Percentiles rank a stretch among this genome's conserved stretches.
Evolutionary conservation across 108 stramenopile species (phyloP).

Genomic region (Nannochloropsis gaditana): DNA sequence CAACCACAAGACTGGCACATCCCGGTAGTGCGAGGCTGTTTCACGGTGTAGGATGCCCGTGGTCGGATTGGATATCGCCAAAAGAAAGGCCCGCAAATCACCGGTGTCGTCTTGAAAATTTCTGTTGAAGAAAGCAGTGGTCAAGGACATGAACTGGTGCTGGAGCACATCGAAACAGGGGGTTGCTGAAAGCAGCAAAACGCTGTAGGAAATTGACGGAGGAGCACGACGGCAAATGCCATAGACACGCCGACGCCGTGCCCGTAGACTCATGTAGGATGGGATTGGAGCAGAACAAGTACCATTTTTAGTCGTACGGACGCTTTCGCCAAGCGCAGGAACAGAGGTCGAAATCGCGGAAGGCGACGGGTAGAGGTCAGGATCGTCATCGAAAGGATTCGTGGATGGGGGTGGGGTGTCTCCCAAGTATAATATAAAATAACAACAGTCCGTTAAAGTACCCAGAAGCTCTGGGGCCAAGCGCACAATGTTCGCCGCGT

Average conservation of each 20-base stretch:
- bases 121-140: background rate
- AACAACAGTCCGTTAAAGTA: conserved; percentile 10
- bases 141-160: background rate
- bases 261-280: background rate
- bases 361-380: background rate
- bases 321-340: background rate
- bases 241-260: conserved; percentile 10
- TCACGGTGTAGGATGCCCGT: background rate
- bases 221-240: background rate
- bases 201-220: background rate
- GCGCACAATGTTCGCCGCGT: background rate
- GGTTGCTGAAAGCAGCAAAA: background rate
- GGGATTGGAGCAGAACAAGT: background rate
- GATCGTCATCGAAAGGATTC: background rate
- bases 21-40: background rate
- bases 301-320: background rate
- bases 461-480: background rate
- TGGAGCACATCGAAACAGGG: background rate
- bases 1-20: background rate
- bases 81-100: background rate
- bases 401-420: conserved; percentile 1
- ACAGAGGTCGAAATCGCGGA: background rate
- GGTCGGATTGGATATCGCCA: background rate
- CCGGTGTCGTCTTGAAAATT: background rate
- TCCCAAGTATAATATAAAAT: background rate